These are phyloP conservation scores for Bolboschoenus planiculmis DNA, from an alignment of 176 grass and related monocot species.

Conservation along the genomic window DNA sequence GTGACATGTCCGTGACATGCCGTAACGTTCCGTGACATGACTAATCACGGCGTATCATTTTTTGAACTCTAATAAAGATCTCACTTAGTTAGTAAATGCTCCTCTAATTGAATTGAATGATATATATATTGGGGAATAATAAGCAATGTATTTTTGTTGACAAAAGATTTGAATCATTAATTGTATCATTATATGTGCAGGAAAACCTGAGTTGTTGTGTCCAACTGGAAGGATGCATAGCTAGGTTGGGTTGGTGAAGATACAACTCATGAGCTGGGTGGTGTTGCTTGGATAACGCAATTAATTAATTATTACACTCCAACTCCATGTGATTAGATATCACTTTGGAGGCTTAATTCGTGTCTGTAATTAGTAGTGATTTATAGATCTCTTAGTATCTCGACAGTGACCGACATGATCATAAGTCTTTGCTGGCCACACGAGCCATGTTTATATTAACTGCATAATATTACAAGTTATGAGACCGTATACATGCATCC, in stretches of 20 bases:
- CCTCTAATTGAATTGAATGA: neutral
- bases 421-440: neutral
- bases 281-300: neutral
- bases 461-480: too few species aligned
- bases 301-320: too few species aligned
- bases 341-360: neutral
- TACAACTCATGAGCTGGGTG: neutral
- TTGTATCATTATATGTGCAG: neutral
- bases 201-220: neutral
- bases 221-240: neutral
- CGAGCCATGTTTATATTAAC: too few species aligned
- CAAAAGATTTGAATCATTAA: too few species aligned
- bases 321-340: neutral
- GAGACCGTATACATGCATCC: too few species aligned
- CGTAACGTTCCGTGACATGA: too few species aligned
- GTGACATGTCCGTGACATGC: too few species aligned
- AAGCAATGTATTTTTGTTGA: too few species aligned
- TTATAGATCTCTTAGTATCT: constrained; percentile 6
- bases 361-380: neutral
- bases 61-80: too few species aligned
- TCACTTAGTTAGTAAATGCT: neutral
- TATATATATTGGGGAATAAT: too few species aligned
- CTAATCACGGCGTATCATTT: too few species aligned
- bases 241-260: neutral
- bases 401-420: neutral